phyloP scores from a whole-genome alignment of 208 protist genomes.

The Vickermania ingenoplastis region DNA sequence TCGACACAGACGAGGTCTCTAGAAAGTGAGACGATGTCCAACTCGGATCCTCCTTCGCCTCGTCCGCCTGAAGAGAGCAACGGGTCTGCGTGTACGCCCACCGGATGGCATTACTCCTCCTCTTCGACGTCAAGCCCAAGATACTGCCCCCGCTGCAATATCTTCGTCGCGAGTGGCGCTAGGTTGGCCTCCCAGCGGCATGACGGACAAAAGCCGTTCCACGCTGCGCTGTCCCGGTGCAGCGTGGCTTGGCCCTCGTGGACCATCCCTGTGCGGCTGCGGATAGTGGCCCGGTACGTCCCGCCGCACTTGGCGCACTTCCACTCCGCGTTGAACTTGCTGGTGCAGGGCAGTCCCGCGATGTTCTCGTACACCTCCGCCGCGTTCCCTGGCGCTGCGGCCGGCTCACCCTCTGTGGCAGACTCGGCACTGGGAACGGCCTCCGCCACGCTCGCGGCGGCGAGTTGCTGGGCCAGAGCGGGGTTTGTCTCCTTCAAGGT shows the following conservation, averaged over 20 bases:
- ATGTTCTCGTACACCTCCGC: conserved; percentile 23
- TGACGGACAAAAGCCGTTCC: conserved; percentile 45
- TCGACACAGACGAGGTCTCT: too few relatives aligned
- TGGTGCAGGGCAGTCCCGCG: conserved; percentile 33
- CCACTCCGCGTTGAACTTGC: conserved; percentile 73
- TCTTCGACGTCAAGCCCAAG: conserved; percentile 33
- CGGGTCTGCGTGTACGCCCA: too few relatives aligned
- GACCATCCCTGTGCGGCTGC: conserved; percentile 61
- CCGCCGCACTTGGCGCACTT: conserved; percentile 47
- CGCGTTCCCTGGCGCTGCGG: too few relatives aligned
- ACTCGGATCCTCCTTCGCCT: too few relatives aligned
- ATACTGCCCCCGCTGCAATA: conserved; percentile 33
- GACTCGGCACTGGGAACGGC: neutral
- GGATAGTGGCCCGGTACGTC: conserved; percentile 53
- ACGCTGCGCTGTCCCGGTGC: conserved; percentile 36
- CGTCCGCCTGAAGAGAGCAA: too few relatives aligned
- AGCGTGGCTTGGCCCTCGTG: conserved; percentile 49
- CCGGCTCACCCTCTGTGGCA: neutral
- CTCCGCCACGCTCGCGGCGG: conserved; percentile 12
- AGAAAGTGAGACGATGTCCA: too few relatives aligned
- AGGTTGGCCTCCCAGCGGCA: conserved; percentile 66
- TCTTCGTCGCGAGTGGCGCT: conserved; percentile 21
- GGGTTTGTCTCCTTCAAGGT: conserved; percentile 22
- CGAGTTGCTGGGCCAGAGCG: conserved; percentile 33
- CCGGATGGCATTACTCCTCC: too few relatives aligned